Evolutionary conservation across 176 grass and related monocot species (phyloP).

Genomic region (Microstegium vimineum): DNA sequence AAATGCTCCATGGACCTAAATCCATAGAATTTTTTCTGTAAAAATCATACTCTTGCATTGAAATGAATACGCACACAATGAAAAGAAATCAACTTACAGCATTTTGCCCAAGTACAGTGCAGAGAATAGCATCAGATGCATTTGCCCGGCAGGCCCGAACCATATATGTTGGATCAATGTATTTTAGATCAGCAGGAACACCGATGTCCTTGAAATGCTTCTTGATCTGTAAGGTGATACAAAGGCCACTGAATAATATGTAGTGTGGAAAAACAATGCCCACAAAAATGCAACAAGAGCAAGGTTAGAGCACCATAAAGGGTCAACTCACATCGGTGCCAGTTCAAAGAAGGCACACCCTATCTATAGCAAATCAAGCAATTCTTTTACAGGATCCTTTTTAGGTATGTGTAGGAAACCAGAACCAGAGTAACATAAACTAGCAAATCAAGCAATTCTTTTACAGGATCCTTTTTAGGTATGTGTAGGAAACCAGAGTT

Average conservation of each 20-base stretch:
- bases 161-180: slow-evolving; percentile 98
- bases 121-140: slow-evolving; percentile 97
- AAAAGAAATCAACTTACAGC: slow-evolving; percentile 54
- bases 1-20: slow-evolving; percentile 93
- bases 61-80: background rate
- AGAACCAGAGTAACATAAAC: background rate
- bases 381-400: background rate
- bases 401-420: background rate
- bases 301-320: background rate
- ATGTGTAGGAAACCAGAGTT: background rate
- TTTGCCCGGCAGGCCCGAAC: slow-evolving; percentile 86
- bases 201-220: slow-evolving; percentile 86
- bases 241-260: background rate
- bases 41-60: background rate
- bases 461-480: background rate
- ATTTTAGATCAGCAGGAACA: slow-evolving; percentile 86
- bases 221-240: slow-evolving; percentile 66
- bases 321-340: background rate
- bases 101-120: slow-evolving; percentile 96
- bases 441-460: background rate
- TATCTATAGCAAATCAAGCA: background rate
- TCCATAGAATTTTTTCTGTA: slow-evolving; percentile 1
- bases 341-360: background rate
- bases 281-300: background rate
- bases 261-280: background rate